A percentile compares a stretch with the other conserved stretches of the same genome.
Evolutionary conservation across 108 stramenopile genomes (phyloP).

Genomic region (Schizochytrium sp.): DNA sequence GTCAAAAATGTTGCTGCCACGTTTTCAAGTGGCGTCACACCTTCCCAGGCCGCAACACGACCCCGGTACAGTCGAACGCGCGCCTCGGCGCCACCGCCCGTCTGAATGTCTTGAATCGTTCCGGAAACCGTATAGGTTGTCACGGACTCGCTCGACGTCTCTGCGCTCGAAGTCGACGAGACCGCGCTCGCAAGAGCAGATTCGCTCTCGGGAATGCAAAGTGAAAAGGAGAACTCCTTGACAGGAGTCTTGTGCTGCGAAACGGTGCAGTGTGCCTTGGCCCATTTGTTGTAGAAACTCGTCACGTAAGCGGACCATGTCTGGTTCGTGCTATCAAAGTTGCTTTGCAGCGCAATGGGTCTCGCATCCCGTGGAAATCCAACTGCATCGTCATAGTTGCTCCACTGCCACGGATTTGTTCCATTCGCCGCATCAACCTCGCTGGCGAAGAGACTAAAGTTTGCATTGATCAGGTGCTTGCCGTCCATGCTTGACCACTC

Average conservation of each 20-base stretch:
- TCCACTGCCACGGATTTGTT: neutral
- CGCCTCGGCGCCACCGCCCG: neutral
- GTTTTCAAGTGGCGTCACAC: neutral
- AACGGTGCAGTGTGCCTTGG: neutral
- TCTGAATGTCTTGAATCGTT: neutral
- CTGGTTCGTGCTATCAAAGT: neutral
- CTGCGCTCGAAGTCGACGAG: neutral
- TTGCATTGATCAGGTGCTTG: neutral
- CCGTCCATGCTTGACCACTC: constrained; percentile 1
- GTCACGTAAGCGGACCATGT: neutral
- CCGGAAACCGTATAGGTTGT: neutral
- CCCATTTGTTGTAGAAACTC: neutral
- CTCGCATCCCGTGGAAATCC: neutral
- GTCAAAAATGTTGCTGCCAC: neutral
- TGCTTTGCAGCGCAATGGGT: neutral
- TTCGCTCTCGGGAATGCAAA: neutral
- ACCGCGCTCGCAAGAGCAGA: neutral
- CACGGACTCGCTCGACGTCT: neutral
- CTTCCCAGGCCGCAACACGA: neutral
- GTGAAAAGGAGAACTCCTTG: neutral
- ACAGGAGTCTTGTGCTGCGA: neutral
- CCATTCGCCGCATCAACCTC: neutral
- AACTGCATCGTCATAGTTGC: neutral
- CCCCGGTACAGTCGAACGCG: neutral
- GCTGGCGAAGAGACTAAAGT: neutral